These are phyloP conservation scores for Apiospora kogelbergensis DNA, from an alignment of 2,329 filamentous ascomycete genomes.

Conservation along the genomic window DNA sequence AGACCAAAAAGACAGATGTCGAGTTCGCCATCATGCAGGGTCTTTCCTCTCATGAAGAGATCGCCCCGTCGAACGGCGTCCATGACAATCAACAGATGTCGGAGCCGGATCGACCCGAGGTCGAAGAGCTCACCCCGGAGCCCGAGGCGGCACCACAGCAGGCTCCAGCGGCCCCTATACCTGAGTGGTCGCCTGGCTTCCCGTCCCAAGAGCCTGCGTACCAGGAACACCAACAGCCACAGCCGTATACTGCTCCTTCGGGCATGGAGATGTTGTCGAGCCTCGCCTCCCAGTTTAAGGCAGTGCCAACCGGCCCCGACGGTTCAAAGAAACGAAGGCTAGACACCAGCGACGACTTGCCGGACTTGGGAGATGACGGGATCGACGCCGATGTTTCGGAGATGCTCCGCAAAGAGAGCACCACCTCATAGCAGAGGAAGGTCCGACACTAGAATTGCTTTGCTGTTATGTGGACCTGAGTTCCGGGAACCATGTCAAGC, in stretches of 20 bases:
- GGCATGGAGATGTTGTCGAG: conserved; percentile 41
- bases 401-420: conserved; percentile 48
- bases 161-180: conserved; percentile 20
- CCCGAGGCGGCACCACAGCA: conserved; percentile 19
- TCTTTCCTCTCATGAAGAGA: conserved; percentile 58
- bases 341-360: conserved; percentile 51
- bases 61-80: conserved; percentile 47
- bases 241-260: conserved; percentile 21
- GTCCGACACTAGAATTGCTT: neutral
- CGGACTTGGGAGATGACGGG: conserved; percentile 55
- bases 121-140: conserved; percentile 79
- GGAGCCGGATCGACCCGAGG: conserved; percentile 72
- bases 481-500: neutral
- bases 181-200: conserved; percentile 20
- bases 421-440: neutral
- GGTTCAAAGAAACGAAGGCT: conserved; percentile 58
- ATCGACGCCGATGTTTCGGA: conserved; percentile 59
- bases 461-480: neutral
- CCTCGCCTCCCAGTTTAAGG: conserved; percentile 46
- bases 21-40: conserved; percentile 90
- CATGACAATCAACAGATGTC: conserved; percentile 43
- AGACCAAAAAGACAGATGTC: conserved; percentile 82
- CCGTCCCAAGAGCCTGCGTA: conserved; percentile 21
- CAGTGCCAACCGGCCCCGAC: conserved; percentile 49
- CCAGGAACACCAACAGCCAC: conserved; percentile 14